Conservation (phyloP, 495 filamentous ascomycete species). For the Penicillium steckii region DNA sequence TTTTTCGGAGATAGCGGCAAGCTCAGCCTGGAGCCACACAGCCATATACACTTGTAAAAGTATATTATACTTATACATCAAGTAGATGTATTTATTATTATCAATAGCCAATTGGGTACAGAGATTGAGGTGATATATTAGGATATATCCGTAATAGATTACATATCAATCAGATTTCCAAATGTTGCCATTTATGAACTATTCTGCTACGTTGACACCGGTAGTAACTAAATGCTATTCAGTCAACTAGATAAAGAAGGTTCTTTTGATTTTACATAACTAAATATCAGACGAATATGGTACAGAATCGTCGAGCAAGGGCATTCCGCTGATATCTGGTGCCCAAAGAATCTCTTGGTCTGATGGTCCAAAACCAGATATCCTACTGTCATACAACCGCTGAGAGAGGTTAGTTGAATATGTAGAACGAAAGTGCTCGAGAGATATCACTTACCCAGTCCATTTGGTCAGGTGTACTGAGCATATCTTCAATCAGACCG, state of each 20-base stretch:
- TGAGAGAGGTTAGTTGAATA: constrained; percentile 7
- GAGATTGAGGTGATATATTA: too few species aligned
- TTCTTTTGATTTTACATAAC: too few species aligned
- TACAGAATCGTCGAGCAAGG: constrained; percentile 5
- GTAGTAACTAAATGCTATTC: too few species aligned
- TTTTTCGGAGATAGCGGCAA: too few species aligned
- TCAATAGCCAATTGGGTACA: too few species aligned
- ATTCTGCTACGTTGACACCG: too few species aligned
- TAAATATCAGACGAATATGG: not conserved
- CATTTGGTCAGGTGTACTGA: constrained; percentile 51
- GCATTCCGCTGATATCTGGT: not conserved
- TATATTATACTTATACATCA: too few species aligned
- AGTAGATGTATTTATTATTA: too few species aligned
- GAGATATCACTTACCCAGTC: constrained; percentile 64
- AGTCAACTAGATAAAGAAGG: not conserved
- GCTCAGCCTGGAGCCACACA: too few species aligned
- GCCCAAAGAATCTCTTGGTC: constrained; percentile 20
- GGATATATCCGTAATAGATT: too few species aligned
- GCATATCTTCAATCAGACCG: constrained; percentile 55
- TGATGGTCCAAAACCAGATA: constrained; percentile 13
- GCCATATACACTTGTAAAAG: not conserved
- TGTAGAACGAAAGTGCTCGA: not conserved
- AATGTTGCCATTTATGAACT: too few species aligned
- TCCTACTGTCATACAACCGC: constrained; percentile 23
- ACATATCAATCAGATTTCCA: too few species aligned